These are phyloP conservation scores for Hansenula lynferdii DNA, from an alignment of 1,139 yeast species.

Conservation along the genomic window DNA sequence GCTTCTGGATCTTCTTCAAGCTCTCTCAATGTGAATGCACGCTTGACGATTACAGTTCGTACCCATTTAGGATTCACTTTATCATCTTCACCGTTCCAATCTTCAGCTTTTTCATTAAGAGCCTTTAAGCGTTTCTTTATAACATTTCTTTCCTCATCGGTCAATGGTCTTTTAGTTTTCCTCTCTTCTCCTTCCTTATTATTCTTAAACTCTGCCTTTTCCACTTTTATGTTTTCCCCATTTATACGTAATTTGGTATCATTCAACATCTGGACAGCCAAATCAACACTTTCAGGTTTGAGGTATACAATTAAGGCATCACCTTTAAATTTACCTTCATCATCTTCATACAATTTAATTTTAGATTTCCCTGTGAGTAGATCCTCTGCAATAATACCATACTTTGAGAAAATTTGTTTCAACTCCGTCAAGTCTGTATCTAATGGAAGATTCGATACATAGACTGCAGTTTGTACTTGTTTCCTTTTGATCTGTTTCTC, in stretches of 20 bases:
- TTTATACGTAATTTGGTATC: conserved; percentile 37
- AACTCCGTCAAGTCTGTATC: conserved; percentile 42
- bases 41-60: conserved; percentile 33
- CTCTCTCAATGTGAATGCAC: conserved; percentile 45
- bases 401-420: conserved; percentile 42
- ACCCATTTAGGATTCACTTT: conserved; percentile 19
- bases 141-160: conserved; percentile 20
- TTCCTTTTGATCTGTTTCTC: conserved; percentile 17
- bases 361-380: conserved; percentile 36
- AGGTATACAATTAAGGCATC: conserved; percentile 62
- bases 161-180: conserved; percentile 11
- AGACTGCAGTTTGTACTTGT: conserved; percentile 36
- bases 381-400: conserved; percentile 61
- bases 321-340: conserved; percentile 43
- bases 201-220: conserved; percentile 41
- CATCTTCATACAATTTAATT: conserved; percentile 51
- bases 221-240: conserved; percentile 39
- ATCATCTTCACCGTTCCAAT: conserved; percentile 45
- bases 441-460: conserved; percentile 47
- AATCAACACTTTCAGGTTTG: conserved; percentile 53
- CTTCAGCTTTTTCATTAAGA: conserved; percentile 31
- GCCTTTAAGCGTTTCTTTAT: conserved; percentile 22
- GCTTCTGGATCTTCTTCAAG: conserved; percentile 37
- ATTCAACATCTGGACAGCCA: conserved; percentile 65
- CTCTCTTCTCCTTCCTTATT: conserved; percentile 9